These are phyloP conservation scores for Trichoderma asperellum DNA, from an alignment of 2,329 filamentous ascomycete genomes.

Conservation along the genomic window DNA sequence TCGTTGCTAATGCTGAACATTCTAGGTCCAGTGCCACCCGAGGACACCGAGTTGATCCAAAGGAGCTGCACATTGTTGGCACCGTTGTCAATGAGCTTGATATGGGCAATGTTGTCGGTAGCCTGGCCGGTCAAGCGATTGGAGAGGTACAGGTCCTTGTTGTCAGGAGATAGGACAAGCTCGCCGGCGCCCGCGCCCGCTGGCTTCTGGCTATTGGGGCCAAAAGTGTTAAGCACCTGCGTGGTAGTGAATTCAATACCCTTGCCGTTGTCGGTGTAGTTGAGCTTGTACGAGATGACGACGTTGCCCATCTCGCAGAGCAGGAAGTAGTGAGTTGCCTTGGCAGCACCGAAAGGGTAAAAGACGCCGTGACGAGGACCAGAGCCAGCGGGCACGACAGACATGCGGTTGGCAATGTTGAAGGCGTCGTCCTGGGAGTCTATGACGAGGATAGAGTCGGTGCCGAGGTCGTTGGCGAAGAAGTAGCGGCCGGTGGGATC, in stretches of 20 bases:
- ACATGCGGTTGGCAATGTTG: constrained; percentile 42
- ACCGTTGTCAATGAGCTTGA: constrained; percentile 41
- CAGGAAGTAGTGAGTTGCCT: constrained; percentile 52
- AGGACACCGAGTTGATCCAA: constrained; percentile 42
- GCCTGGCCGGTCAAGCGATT: constrained; percentile 53
- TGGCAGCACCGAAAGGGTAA: constrained; percentile 42
- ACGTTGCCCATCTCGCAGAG: constrained; percentile 53
- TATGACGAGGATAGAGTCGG: constrained; percentile 52
- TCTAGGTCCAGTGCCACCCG: constrained; percentile 48
- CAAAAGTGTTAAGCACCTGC: constrained; percentile 49
- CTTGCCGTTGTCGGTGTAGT: constrained; percentile 40
- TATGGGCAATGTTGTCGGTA: constrained; percentile 54
- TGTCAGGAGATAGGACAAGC: constrained; percentile 48
- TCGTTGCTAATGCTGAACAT: constrained; percentile 50
- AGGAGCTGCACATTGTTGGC: constrained; percentile 39
- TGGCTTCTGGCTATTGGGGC: constrained; percentile 38
- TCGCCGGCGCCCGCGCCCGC: constrained; percentile 51
- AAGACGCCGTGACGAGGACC: constrained; percentile 58
- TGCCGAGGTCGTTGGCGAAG: constrained; percentile 54
- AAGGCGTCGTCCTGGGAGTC: constrained; percentile 49
- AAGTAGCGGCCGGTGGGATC: constrained; percentile 56
- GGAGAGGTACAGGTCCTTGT: constrained; percentile 53
- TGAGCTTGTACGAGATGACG: constrained; percentile 49
- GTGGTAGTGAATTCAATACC: constrained; percentile 43
- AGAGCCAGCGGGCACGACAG: constrained; percentile 44